Evolutionary conservation across 2,329 filamentous ascomycete genomes (phyloP).

Genomic region (Calonectria pauciramosa): DNA sequence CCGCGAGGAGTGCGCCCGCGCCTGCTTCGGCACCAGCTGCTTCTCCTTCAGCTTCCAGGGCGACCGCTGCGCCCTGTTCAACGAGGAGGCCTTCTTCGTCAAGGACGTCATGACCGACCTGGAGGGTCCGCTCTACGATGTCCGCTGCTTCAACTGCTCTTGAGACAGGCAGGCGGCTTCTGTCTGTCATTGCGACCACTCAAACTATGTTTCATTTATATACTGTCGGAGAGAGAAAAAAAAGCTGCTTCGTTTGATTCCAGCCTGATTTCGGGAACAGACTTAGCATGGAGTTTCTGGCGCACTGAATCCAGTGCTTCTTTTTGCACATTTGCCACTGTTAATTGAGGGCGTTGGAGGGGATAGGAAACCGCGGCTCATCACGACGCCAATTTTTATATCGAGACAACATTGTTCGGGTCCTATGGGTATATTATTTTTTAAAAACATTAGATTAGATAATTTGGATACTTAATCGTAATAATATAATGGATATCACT

Average conservation of each 20-base stretch:
- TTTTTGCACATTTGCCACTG: neutral
- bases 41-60: neutral
- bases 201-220: neutral
- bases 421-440: neutral
- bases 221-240: neutral
- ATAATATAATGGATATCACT: neutral
- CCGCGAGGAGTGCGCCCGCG: neutral
- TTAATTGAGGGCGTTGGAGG: neutral
- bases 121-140: conserved; percentile 3
- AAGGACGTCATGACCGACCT: neutral
- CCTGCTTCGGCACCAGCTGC: neutral
- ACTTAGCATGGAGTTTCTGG: neutral
- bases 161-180: neutral
- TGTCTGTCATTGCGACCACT: neutral
- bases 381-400: neutral
- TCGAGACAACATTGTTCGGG: neutral
- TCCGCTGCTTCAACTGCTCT: conserved; percentile 9
- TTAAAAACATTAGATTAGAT: neutral
- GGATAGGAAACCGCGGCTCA: neutral
- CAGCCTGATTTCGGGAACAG: no score
- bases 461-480: neutral
- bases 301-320: neutral
- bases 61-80: neutral
- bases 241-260: neutral
- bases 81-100: conserved; percentile 8